Conservation (phyloP, 768 basidiomycete genomes). For the Paxillus involutus region DNA sequence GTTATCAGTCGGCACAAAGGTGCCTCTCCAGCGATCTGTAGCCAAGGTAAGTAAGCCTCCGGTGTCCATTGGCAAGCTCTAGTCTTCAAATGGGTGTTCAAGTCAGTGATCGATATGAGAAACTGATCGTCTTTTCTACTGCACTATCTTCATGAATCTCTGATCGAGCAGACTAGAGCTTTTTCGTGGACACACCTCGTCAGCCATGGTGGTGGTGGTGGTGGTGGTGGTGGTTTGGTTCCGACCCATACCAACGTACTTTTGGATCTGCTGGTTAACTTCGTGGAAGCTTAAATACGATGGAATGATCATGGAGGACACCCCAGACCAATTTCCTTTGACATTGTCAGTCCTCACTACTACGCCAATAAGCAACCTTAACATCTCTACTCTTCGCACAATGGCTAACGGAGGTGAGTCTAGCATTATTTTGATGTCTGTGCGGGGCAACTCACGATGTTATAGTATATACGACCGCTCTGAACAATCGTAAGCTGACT, state of each 20-base stretch:
- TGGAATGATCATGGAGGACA: not conserved
- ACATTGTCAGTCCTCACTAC: not conserved
- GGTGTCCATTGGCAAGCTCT: conserved; percentile 9
- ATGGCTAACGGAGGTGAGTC: conserved; percentile 26
- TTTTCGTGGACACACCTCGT: not conserved
- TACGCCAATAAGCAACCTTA: not conserved
- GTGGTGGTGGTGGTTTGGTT: conserved; percentile 2
- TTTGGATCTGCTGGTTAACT: conserved; percentile 7
- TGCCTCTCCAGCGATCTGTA: not conserved
- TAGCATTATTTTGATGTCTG: not conserved
- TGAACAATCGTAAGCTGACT: conserved; percentile 47
- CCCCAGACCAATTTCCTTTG: not conserved
- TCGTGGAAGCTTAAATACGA: conserved; percentile 24
- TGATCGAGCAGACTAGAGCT: not conserved
- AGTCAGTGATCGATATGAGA: conserved; percentile 13
- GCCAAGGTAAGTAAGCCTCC: not conserved
- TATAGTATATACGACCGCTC: conserved; percentile 31
- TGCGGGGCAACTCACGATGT: conserved; percentile 9
- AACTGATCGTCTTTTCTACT: too few species aligned
- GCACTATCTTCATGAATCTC: not conserved
- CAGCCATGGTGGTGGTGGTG: conserved; percentile 5
- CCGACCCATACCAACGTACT: not conserved
- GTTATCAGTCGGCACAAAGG: not conserved
- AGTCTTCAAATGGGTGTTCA: conserved; percentile 20
- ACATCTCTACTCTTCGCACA: not conserved